Evolutionary conservation across 225 moss, liverwort and hornwort genomes (phyloP).

Genomic region (Pseudoscleropodium purum): DNA sequence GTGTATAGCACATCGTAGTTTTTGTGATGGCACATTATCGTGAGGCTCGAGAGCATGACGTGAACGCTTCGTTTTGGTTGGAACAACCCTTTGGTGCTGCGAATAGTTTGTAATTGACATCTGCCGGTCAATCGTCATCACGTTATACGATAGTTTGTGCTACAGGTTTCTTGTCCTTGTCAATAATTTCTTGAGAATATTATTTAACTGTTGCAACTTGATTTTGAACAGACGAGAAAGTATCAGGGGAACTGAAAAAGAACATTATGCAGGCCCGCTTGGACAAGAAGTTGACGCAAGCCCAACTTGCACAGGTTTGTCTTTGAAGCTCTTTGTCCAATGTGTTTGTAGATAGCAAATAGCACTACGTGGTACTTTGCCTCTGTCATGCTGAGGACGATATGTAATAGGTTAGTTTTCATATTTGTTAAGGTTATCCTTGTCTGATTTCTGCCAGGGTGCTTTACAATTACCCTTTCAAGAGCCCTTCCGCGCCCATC

Average conservation of each 20-base stretch:
- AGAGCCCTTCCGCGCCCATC: background rate
- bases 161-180: background rate
- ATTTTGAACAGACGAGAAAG: slow-evolving; percentile 35
- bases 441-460: background rate
- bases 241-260: slow-evolving; percentile 51
- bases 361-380: background rate
- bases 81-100: background rate
- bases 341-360: background rate
- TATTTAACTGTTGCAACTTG: background rate
- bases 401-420: background rate
- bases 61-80: background rate
- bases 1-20: background rate
- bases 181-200: background rate
- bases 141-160: background rate
- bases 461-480: background rate
- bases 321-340: background rate
- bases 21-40: background rate
- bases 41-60: background rate
- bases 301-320: slow-evolving; percentile 60
- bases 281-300: slow-evolving; percentile 77
- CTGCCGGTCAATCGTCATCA: background rate
- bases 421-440: background rate
- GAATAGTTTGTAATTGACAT: background rate
- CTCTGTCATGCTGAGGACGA: background rate
- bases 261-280: slow-evolving; percentile 67